phyloP scores from a whole-genome alignment of 192 early-diverging fungal species.

The Backusella westeae region DNA sequence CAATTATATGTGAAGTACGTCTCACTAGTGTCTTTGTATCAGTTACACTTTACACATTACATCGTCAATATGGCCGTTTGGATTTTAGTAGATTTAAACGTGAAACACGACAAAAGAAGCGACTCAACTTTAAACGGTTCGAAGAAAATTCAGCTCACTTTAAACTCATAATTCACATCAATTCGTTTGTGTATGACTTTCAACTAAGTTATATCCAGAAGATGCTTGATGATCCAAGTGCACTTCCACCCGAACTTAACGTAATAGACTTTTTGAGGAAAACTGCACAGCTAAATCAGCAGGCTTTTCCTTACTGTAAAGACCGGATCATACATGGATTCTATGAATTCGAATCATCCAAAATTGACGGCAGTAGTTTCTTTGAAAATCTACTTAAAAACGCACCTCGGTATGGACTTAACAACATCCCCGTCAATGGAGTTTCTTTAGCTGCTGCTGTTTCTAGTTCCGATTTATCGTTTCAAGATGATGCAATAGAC shows the following conservation, averaged over 20 bases:
- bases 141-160: slow-evolving; percentile 52
- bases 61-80: slow-evolving; percentile 44
- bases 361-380: slow-evolving; percentile 7
- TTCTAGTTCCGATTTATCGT: slow-evolving; percentile 9
- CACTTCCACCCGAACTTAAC: slow-evolving; percentile 39
- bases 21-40: slow-evolving; percentile 54
- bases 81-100: slow-evolving; percentile 9
- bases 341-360: slow-evolving; percentile 23
- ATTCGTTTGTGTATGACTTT: slow-evolving; percentile 62
- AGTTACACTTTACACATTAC: slow-evolving; percentile 54
- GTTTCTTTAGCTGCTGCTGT: slow-evolving; percentile 12
- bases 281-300: slow-evolving; percentile 41
- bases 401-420: slow-evolving; percentile 17
- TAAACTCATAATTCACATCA: slow-evolving; percentile 53
- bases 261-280: slow-evolving; percentile 41
- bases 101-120: slow-evolving; percentile 18
- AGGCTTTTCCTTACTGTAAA: slow-evolving; percentile 41
- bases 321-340: slow-evolving; percentile 49
- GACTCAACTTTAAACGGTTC: slow-evolving; percentile 43
- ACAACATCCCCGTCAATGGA: background rate
- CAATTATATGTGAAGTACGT: slow-evolving; percentile 55
- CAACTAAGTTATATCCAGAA: slow-evolving; percentile 49
- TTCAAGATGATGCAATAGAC: background rate
- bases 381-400: slow-evolving; percentile 17
- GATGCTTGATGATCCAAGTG: slow-evolving; percentile 25